These are phyloP conservation scores for Oryza punctata DNA, from an alignment of 176 grass and related monocot genomes.

Conservation along the genomic window DNA sequence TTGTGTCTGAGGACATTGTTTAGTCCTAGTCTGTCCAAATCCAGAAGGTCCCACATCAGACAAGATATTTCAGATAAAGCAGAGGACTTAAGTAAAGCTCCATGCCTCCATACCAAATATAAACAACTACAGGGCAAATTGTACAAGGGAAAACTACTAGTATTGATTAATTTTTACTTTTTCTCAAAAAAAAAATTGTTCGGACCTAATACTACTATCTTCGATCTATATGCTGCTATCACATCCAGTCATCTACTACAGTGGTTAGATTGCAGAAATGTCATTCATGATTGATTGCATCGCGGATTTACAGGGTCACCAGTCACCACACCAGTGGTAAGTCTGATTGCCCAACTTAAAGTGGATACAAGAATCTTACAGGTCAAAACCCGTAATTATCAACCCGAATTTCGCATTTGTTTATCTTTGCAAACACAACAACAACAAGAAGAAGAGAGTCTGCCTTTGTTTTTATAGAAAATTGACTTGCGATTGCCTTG, in stretches of 20 bases:
- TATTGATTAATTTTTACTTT: background rate
- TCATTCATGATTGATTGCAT: background rate
- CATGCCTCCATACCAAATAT: background rate
- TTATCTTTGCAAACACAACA: background rate
- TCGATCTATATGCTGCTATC: background rate
- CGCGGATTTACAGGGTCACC: background rate
- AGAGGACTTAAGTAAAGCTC: background rate
- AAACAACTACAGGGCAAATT: background rate
- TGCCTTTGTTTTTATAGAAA: background rate
- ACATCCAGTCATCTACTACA: background rate
- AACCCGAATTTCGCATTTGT: background rate
- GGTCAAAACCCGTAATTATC: background rate
- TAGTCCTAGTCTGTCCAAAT: background rate
- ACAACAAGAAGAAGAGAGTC: too few relatives aligned
- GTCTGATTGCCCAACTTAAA: background rate
- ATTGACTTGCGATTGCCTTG: background rate
- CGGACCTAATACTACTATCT: background rate
- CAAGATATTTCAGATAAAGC: background rate
- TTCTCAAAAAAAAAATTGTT: too few relatives aligned
- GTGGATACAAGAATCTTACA: background rate
- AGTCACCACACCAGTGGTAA: background rate
- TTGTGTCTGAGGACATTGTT: conserved; percentile 7
- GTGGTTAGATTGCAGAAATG: background rate
- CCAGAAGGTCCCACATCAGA: background rate
- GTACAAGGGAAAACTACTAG: background rate